A percentile compares a stretch with the other conserved stretches of the same genome.
Evolutionary conservation across 768 basidiomycete species (phyloP).

Genomic region (Hygrocybe coccinea): DNA sequence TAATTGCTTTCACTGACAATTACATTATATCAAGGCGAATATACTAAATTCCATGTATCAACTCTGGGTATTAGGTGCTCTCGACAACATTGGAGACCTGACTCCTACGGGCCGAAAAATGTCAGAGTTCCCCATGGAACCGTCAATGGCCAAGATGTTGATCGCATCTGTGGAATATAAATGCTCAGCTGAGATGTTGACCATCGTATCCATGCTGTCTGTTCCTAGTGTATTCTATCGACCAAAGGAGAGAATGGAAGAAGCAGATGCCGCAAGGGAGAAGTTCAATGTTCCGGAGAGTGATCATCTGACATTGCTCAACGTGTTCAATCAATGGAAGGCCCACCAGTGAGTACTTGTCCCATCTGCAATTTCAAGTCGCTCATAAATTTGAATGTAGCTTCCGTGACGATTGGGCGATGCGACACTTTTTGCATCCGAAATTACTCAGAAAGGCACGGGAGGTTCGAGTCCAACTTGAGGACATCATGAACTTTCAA

Average conservation of each 20-base stretch:
- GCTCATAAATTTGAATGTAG: conserved; percentile 35
- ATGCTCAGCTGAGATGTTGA: conserved; percentile 94
- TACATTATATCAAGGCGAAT: conserved; percentile 56
- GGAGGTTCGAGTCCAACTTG: conserved; percentile 91
- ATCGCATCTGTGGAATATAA: conserved; percentile 91
- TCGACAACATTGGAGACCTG: conserved; percentile 96
- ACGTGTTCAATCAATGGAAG: conserved; percentile 99
- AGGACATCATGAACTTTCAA: conserved; percentile 99
- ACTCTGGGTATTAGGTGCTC: conserved; percentile 95
- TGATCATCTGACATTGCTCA: conserved; percentile 90
- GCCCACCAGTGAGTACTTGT: conserved; percentile 69
- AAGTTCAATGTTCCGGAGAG: conserved; percentile 99
- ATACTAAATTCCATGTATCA: conserved; percentile 99
- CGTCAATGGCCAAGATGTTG: conserved; percentile 98
- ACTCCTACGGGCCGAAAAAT: conserved; percentile 91
- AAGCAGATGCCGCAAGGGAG: conserved; percentile 94
- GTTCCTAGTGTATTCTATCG: conserved; percentile 98
- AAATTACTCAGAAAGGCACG: conserved; percentile 92
- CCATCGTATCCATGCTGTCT: conserved; percentile 97
- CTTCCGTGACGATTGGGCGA: conserved; percentile 90
- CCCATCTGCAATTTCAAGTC: background rate
- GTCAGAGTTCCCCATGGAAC: conserved; percentile 99
- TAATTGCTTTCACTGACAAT: background rate
- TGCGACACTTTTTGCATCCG: conserved; percentile 94
- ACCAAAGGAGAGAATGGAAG: conserved; percentile 95